Evolutionary conservation across 129 eudicot species (phyloP), one percentile per base, ranked within the genome.

Genomic region (Chrysanthemum seticuspe): DNA sequence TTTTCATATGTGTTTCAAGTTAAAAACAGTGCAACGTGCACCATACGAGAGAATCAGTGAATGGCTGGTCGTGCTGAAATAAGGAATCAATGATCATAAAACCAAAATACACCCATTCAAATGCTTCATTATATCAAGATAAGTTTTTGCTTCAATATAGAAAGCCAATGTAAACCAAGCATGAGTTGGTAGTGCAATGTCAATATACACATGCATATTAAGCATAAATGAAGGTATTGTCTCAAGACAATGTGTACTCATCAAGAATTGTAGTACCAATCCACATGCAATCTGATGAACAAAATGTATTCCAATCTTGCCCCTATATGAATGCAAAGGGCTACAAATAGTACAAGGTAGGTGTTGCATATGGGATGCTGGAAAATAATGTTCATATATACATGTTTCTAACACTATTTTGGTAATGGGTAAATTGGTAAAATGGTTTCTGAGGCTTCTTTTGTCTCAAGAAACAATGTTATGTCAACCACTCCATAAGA

Each of bases 321-420:
- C 82, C 82, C 82, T 78, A 72, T 78, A 64, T 71, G 73, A 78
- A 72, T 78, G 74, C 77, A 63, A 64, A 71, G 60, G 60, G 82
- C 68, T 64, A 71, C 73, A 64, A 56, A 78, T 65, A 72, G 82
- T 78, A 78, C 82, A 72, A 72, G 68, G 65, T 72, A 78, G 82
- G 80, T 78, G 73, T 78, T 56, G 82, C 82, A 78, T 78, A 78
- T 78, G 82, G 51, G 51, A 72, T 78, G 82, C 21, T 65, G 82
- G 82, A 34, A 64, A 78, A 78, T 68, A 58, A 59, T 76, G 74
- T 76, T 60, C 63, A 76, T 49, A 67, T 60, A 67, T 76, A 67
- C 80, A 57, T 76, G 68, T 57, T 69, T 60, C 52, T 61, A 75
- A 34, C 60, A 67, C 61, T 57, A 60, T 66, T 76, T 68, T 70